Percentiles rank a stretch among this genome's conserved stretches.
Evolutionary conservation across 352 stramenopile species (phyloP).

Genomic region (Phytophthora pisi): DNA sequence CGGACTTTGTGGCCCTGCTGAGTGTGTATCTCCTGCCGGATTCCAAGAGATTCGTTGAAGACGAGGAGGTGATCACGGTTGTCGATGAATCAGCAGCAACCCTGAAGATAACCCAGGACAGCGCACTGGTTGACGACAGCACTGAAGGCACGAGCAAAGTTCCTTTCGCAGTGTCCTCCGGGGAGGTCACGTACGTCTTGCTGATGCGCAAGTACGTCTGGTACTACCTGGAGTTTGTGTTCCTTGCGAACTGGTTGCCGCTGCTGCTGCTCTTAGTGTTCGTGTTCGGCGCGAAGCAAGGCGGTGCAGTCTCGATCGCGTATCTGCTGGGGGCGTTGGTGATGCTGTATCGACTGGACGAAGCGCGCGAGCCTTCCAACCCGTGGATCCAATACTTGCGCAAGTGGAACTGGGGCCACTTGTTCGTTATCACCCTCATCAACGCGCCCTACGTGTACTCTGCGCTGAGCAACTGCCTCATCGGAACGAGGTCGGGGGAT

Average conservation of each 20-base stretch:
- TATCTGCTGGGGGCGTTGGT: constrained; percentile 74
- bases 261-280: constrained; percentile 77
- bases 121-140: constrained; percentile 12
- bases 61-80: constrained; percentile 40
- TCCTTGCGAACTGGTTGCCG: constrained; percentile 72
- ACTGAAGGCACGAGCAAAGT: constrained; percentile 2
- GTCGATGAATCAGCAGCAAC: constrained; percentile 32
- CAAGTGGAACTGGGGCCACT: constrained; percentile 84
- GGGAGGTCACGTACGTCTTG: constrained; percentile 57
- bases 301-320: constrained; percentile 70
- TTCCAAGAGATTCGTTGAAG: constrained; percentile 46
- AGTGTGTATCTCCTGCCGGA: constrained; percentile 73
- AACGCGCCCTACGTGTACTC: constrained; percentile 66
- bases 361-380: constrained; percentile 57
- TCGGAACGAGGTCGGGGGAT: constrained; percentile 33
- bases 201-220: constrained; percentile 69
- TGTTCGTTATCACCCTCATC: constrained; percentile 81
- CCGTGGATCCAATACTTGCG: constrained; percentile 77
- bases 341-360: constrained; percentile 84
- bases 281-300: constrained; percentile 69
- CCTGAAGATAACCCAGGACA: constrained; percentile 13
- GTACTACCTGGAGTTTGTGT: constrained; percentile 71
- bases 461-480: constrained; percentile 54
- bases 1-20: constrained; percentile 76
- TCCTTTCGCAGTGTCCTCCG: constrained; percentile 20